phyloP scores from a whole-genome alignment of 140 eudicot species.

The Ambrosia hybrid region DNA sequence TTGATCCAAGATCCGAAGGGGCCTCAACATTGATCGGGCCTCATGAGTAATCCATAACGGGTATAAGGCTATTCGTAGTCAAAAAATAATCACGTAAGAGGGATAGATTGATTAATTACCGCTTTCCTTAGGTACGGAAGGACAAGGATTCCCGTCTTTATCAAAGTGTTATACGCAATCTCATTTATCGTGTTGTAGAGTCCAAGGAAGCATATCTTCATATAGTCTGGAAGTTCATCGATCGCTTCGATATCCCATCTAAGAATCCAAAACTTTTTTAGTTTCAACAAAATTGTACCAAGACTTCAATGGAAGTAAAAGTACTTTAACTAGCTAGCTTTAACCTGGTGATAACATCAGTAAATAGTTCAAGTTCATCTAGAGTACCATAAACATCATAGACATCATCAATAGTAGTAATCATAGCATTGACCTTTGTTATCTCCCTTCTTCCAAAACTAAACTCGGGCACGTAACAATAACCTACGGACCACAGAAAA shows the following conservation, averaged over 20 bases:
- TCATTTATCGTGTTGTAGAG: constrained; percentile 42
- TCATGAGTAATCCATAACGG: not conserved
- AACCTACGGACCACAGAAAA: constrained; percentile 48
- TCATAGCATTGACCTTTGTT: constrained; percentile 30
- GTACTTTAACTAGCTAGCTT: not conserved
- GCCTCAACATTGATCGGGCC: not conserved
- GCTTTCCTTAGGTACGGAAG: constrained; percentile 33
- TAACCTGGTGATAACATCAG: constrained; percentile 34
- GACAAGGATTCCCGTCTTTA: constrained; percentile 20
- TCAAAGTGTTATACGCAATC: constrained; percentile 35
- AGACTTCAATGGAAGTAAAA: not conserved
- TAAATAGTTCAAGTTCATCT: constrained; percentile 44
- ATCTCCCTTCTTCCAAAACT: constrained; percentile 30
- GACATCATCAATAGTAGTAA: constrained; percentile 52
- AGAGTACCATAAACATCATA: constrained; percentile 54
- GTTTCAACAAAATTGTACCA: not conserved
- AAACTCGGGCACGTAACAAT: constrained; percentile 28
- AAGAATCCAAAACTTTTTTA: not conserved
- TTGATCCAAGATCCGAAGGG: too few species aligned
- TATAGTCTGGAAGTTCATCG: constrained; percentile 47
- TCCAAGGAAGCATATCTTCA: constrained; percentile 43
- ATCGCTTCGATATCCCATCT: constrained; percentile 56
- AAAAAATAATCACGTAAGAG: not conserved
- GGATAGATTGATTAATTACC: constrained; percentile 14
- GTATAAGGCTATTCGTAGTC: not conserved